Percentiles rank a stretch among this genome's conserved stretches.
Conservation (phyloP, 2,329 filamentous ascomycete species). For the Achaetomium macrosporum region DNA sequence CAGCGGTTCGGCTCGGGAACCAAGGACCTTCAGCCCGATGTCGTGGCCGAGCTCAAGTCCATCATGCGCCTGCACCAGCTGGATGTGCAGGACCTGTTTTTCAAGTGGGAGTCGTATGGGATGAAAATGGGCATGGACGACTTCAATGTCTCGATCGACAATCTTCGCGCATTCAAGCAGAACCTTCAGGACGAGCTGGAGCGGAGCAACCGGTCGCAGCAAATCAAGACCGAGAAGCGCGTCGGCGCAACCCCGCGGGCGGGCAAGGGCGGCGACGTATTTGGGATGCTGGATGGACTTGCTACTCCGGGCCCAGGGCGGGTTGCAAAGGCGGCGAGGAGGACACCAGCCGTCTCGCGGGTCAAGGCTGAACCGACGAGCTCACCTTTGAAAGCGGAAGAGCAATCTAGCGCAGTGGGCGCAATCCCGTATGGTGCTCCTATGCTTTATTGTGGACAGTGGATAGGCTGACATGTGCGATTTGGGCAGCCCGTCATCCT, state of each 20-base stretch:
- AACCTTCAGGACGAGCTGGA: constrained; percentile 80
- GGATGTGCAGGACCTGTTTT: constrained; percentile 80
- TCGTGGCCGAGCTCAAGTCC: constrained; percentile 74
- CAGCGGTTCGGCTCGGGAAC: constrained; percentile 50
- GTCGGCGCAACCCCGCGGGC: constrained; percentile 58
- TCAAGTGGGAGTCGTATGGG: constrained; percentile 98
- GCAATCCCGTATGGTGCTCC: constrained; percentile 32
- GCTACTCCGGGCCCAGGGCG: constrained; percentile 49
- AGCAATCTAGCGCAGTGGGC: constrained; percentile 36
- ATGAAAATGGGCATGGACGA: constrained; percentile 87
- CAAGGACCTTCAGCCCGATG: constrained; percentile 65
- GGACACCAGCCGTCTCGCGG: constrained; percentile 43
- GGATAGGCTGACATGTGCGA: constrained; percentile 9
- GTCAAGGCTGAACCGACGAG: constrained; percentile 39
- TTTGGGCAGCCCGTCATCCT: constrained; percentile 50
- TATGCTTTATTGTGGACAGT: background rate
- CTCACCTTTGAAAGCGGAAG: constrained; percentile 37
- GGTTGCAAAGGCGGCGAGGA: constrained; percentile 36
- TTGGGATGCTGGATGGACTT: constrained; percentile 74
- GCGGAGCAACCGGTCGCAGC: constrained; percentile 59
- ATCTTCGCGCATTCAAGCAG: constrained; percentile 73
- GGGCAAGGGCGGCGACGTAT: constrained; percentile 59
- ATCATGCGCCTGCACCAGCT: constrained; percentile 81
- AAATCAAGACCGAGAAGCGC: constrained; percentile 59
- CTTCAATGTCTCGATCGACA: constrained; percentile 63